Evolutionary conservation across 1,284 basidiomycete genomes (phyloP).

Genomic region (Sparassis latifolia): DNA sequence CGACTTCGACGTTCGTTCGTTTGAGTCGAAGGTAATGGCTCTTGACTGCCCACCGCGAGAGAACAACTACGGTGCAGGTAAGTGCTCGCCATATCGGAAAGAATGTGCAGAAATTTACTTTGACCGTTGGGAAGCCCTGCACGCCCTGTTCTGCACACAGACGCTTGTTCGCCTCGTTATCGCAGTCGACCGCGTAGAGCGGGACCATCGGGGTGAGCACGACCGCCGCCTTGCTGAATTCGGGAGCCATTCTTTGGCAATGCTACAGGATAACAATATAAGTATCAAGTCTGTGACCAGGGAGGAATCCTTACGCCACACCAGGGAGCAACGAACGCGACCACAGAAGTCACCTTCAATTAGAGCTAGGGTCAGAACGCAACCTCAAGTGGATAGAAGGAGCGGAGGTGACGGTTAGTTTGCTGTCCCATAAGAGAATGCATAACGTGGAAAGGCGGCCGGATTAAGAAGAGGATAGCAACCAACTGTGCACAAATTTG

Average conservation of each 20-base stretch:
- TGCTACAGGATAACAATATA: slow-evolving; percentile 41
- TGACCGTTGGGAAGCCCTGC: slow-evolving; percentile 91
- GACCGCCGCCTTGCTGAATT: slow-evolving; percentile 77
- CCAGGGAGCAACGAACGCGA: slow-evolving; percentile 91
- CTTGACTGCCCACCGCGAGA: slow-evolving; percentile 63
- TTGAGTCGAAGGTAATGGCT: slow-evolving; percentile 64
- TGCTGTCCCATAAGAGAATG: background rate
- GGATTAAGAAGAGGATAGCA: background rate
- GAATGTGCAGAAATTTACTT: slow-evolving; percentile 34
- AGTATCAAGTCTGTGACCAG: background rate
- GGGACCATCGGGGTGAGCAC: slow-evolving; percentile 81
- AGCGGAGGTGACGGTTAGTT: background rate
- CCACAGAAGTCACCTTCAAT: slow-evolving; percentile 60
- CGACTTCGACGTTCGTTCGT: slow-evolving; percentile 66
- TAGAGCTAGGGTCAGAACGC: slow-evolving; percentile 4
- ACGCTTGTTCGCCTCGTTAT: slow-evolving; percentile 75
- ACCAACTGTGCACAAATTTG: background rate
- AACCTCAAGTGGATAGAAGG: background rate
- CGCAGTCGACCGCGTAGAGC: slow-evolving; percentile 88
- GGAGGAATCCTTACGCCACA: slow-evolving; percentile 57
- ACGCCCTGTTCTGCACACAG: slow-evolving; percentile 84
- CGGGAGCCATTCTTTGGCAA: slow-evolving; percentile 83
- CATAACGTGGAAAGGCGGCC: too few relatives aligned
- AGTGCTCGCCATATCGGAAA: slow-evolving; percentile 1
- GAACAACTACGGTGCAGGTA: slow-evolving; percentile 46